Evolutionary conservation across 2,329 filamentous ascomycete species (phyloP).

Genomic region (Periconia sp.): DNA sequence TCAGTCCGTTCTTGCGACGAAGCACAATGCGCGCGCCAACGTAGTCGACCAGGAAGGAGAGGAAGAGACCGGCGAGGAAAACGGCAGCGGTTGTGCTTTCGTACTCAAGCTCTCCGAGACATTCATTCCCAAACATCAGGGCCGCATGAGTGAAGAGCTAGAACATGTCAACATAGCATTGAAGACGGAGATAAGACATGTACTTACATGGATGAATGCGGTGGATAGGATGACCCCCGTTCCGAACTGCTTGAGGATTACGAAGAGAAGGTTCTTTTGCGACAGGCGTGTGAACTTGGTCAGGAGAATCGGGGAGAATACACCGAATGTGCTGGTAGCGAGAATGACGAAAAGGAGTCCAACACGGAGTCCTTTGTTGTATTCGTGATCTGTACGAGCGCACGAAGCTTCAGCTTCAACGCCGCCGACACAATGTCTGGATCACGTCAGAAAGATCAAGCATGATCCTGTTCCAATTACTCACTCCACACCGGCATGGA

Average conservation of each 20-base stretch:
- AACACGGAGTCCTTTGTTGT: slow-evolving; percentile 68
- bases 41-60: slow-evolving; percentile 74
- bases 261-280: slow-evolving; percentile 55
- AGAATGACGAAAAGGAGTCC: slow-evolving; percentile 74
- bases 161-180: neutral
- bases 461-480: slow-evolving; percentile 22
- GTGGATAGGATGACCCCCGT: slow-evolving; percentile 74
- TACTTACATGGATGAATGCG: slow-evolving; percentile 66
- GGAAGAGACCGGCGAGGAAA: slow-evolving; percentile 71
- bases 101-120: slow-evolving; percentile 66
- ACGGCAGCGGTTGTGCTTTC: slow-evolving; percentile 71
- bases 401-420: slow-evolving; percentile 51
- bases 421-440: slow-evolving; percentile 59
- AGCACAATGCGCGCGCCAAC: slow-evolving; percentile 61
- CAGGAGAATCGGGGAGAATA: slow-evolving; percentile 68
- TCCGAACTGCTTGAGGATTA: slow-evolving; percentile 70
- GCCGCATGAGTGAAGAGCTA: slow-evolving; percentile 72
- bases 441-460: slow-evolving; percentile 28
- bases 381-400: slow-evolving; percentile 55
- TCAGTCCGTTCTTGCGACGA: slow-evolving; percentile 22
- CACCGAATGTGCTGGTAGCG: slow-evolving; percentile 67
- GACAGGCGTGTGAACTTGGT: slow-evolving; percentile 58
- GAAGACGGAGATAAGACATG: neutral
- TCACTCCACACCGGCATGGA: slow-evolving; percentile 74
- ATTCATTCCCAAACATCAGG: slow-evolving; percentile 72